Percentiles rank a stretch among this genome's conserved stretches.
Evolutionary conservation across 164 flowering plant species (phyloP).

Genomic region (Protea cynaroides): DNA sequence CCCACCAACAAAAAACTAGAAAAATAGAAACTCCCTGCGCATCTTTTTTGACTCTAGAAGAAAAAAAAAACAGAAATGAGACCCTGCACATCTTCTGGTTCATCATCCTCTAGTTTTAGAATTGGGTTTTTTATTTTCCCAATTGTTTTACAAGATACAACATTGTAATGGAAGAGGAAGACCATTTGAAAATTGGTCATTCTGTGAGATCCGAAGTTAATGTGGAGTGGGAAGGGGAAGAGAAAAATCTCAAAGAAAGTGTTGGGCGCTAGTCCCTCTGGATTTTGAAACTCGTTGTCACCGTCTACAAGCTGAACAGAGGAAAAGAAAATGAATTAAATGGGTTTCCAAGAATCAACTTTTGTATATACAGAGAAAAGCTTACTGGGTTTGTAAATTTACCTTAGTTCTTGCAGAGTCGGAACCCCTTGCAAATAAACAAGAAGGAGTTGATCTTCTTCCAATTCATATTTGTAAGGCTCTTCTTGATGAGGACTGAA

Average conservation of each 20-base stretch:
- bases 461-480: constrained; percentile 38
- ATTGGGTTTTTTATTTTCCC: background rate
- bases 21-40: too few relatives aligned
- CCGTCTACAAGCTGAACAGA: constrained; percentile 42
- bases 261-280: constrained; percentile 44
- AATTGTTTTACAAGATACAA: constrained; percentile 6
- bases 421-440: constrained; percentile 45
- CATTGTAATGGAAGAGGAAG: constrained; percentile 1
- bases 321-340: background rate
- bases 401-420: constrained; percentile 52
- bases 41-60: too few relatives aligned
- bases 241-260: background rate
- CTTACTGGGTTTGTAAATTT: background rate
- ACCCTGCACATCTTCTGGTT: too few relatives aligned
- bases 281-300: constrained; percentile 49
- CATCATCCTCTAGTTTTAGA: too few relatives aligned
- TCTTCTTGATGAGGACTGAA: constrained; percentile 49
- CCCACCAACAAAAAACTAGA: too few relatives aligned
- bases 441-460: constrained; percentile 48
- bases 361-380: too few relatives aligned
- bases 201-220: background rate
- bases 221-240: background rate
- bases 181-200: background rate
- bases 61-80: too few relatives aligned
- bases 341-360: background rate